Evolutionary conservation across 1,284 basidiomycete genomes (phyloP).

Genomic region (Marasmius fiardii): DNA sequence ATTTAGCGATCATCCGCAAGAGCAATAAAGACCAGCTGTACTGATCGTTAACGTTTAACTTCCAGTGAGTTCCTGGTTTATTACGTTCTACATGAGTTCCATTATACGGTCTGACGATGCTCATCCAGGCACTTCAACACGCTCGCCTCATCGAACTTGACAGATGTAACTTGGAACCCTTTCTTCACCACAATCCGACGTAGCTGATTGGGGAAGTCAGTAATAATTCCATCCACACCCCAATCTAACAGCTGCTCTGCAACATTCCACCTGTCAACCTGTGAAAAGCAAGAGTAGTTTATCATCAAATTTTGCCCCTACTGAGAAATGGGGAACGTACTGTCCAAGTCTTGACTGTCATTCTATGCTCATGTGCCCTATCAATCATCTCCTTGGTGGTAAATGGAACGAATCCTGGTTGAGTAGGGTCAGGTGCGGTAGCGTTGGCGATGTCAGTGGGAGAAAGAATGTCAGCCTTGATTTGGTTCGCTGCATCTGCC

Average conservation of each 20-base stretch:
- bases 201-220: constrained; percentile 59
- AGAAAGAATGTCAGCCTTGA: constrained; percentile 67
- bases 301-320: not conserved
- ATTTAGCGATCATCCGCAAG: no score
- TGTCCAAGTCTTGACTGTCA: constrained; percentile 72
- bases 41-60: no score
- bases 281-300: constrained; percentile 1
- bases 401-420: constrained; percentile 51
- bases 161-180: constrained; percentile 41
- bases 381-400: constrained; percentile 67
- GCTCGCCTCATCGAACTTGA: constrained; percentile 49
- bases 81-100: not conserved
- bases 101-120: constrained; percentile 27
- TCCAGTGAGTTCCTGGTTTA: no score
- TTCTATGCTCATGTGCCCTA: constrained; percentile 57
- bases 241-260: constrained; percentile 55
- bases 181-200: constrained; percentile 51
- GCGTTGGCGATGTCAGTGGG: constrained; percentile 46
- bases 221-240: constrained; percentile 74
- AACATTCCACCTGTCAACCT: constrained; percentile 61
- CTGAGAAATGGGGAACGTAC: constrained; percentile 34
- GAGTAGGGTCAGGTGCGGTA: constrained; percentile 40
- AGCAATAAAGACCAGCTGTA: no score
- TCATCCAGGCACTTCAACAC: constrained; percentile 56
- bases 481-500: constrained; percentile 64